Percentiles rank a stretch among this genome's conserved stretches.
Evolutionary conservation across 2,329 filamentous ascomycete species (phyloP).

Genomic region (Rachicladosporium sp.): DNA sequence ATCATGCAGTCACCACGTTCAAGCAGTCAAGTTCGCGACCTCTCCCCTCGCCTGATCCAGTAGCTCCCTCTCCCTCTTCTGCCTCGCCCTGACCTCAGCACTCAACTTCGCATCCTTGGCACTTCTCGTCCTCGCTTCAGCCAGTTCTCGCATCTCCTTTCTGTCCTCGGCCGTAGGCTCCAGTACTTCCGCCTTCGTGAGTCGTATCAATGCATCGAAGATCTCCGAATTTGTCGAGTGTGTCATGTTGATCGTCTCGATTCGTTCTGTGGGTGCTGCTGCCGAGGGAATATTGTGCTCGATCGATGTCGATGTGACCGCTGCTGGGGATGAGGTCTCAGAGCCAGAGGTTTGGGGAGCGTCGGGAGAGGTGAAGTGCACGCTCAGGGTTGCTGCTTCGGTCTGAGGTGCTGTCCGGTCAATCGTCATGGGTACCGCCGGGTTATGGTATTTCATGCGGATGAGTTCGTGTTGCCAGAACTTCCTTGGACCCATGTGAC

Average conservation of each 20-base stretch:
- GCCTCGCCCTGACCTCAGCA: slow-evolving; percentile 41
- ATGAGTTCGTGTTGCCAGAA: slow-evolving; percentile 80
- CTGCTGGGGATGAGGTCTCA: slow-evolving; percentile 12
- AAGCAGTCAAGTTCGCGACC: slow-evolving; percentile 5
- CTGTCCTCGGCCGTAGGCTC: slow-evolving; percentile 48
- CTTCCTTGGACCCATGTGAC: slow-evolving; percentile 66
- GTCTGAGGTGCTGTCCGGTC: slow-evolving; percentile 51
- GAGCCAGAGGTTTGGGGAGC: slow-evolving; percentile 18
- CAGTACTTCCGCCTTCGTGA: slow-evolving; percentile 49
- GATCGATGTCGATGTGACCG: slow-evolving; percentile 15
- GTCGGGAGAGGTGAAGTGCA: slow-evolving; percentile 43
- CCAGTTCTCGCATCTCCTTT: slow-evolving; percentile 44
- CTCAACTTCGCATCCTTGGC: slow-evolving; percentile 44
- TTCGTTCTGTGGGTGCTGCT: slow-evolving; percentile 19
- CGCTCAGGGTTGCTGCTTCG: slow-evolving; percentile 48
- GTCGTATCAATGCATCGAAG: slow-evolving; percentile 48
- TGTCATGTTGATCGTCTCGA: slow-evolving; percentile 45
- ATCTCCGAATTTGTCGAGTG: slow-evolving; percentile 49
- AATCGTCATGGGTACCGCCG: slow-evolving; percentile 68
- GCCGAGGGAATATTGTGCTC: slow-evolving; percentile 22
- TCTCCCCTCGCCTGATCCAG: slow-evolving; percentile 43
- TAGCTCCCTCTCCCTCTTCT: slow-evolving; percentile 50
- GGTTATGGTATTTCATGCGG: slow-evolving; percentile 90
- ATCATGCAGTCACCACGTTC: no score
- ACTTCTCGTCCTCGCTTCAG: slow-evolving; percentile 40